Conservation (phyloP, 139 green algal genomes). For the Coelastrella sp. region DNA sequence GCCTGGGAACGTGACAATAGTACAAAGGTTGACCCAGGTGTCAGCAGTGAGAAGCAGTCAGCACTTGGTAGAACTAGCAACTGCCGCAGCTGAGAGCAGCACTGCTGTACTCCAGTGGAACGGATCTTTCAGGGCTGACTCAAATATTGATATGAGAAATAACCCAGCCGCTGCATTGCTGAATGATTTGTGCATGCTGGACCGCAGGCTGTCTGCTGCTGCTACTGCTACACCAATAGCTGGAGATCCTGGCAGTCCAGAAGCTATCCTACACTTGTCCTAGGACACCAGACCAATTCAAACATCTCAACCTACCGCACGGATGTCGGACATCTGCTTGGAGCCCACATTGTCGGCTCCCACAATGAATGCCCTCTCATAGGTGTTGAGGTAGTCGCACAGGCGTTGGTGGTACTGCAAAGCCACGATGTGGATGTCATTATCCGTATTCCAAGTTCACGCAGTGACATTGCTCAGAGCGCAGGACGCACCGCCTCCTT, state of each 20-base stretch:
- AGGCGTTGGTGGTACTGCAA: constrained; percentile 91
- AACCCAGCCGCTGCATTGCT: background rate
- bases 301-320: constrained; percentile 72
- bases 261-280: no score
- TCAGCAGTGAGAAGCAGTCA: background rate
- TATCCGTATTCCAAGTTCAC: background rate
- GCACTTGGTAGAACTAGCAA: background rate
- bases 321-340: constrained; percentile 99
- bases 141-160: background rate
- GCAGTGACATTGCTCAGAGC: no score
- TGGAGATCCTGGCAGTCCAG: no score
- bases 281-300: background rate
- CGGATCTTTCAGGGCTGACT: no score
- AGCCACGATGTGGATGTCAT: background rate
- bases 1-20: constrained; percentile 62
- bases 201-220: no score
- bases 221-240: no score
- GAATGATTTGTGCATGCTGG: background rate
- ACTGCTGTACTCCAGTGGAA: no score
- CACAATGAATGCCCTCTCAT: constrained; percentile 94
- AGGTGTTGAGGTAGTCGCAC: constrained; percentile 83
- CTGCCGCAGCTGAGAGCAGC: background rate
- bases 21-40: background rate
- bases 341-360: constrained; percentile 99
- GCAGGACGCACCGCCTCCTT: constrained; percentile 78